Evolutionary conservation across 306 rosid genomes (phyloP), one percentile per base, ranked within the genome.

Genomic region (Fagus sylvatica): DNA sequence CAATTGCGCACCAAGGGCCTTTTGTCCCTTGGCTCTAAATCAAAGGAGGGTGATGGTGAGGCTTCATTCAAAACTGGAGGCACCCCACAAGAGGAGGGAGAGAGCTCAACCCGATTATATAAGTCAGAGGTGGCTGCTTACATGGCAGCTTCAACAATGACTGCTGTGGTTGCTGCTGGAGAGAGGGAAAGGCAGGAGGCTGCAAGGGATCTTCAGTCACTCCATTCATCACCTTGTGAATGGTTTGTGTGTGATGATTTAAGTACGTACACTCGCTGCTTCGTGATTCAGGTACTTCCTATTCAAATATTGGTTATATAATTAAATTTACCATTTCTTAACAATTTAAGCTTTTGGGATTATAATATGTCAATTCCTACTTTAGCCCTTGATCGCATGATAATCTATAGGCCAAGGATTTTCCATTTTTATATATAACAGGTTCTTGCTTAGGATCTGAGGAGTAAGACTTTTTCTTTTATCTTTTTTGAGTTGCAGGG

Each of bases 241-340:
- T 95, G 98, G 98, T 95, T 95, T 82, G 77, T 89, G 56, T 92
- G 98, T 76, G 98, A 95, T 77, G 96, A 95, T 82, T 65, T 86
- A 33, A 81, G 85, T 70, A 90, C 91, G 28, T 86, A 81, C 43
- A 93, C 98, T 55, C 89, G 98, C 55, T 93, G 89, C 85, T 95
- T 95, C 57, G 92, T 91, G 40, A 88, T 92, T 89, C 98, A 95
- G 98, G 98, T 91, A 79, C 78, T 32, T 60, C 74, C 39, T 54
- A 28, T 22, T 22, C 28, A 22, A 22, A 22, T 22, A 22, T 22
- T 22, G 28, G 28, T 22, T 22, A 22, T 22, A 22, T 22, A 22
- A 22, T 22, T 22, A 22, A 22, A 22, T 22, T 22, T 22, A 22
- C 28, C 28, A 22, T 22, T 22, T 22, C 28, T 22, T 22, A 22